These are phyloP conservation scores for Fusarium sp. DNA, from an alignment of 2,329 filamentous ascomycete genomes.

Conservation along the genomic window DNA sequence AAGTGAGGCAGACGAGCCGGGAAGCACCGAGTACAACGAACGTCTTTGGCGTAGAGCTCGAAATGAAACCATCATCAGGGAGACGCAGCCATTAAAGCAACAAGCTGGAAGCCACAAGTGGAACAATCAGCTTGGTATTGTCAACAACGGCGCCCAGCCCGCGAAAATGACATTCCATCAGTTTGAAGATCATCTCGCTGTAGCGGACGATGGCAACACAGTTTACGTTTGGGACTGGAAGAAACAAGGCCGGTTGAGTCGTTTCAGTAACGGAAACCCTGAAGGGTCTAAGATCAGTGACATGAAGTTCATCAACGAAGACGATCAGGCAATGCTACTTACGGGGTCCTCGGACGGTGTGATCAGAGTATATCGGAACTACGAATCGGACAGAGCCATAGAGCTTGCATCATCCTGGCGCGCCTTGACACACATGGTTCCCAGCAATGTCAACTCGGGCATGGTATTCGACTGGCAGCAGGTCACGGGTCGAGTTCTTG, in stretches of 20 bases:
- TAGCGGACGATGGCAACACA: conserved; percentile 93
- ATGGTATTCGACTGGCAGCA: conserved; percentile 99
- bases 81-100: conserved; percentile 94
- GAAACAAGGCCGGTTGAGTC: conserved; percentile 78
- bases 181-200: conserved; percentile 95
- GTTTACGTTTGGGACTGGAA: conserved; percentile 96
- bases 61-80: conserved; percentile 91
- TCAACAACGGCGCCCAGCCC: conserved; percentile 92
- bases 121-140: conserved; percentile 85
- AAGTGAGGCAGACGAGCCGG: conserved; percentile 94
- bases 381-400: conserved; percentile 82
- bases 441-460: conserved; percentile 93
- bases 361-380: conserved; percentile 92
- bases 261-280: conserved; percentile 96
- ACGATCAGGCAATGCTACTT: conserved; percentile 94
- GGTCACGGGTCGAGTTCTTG: conserved; percentile 93
- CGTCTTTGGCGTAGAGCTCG: conserved; percentile 92
- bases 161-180: conserved; percentile 97
- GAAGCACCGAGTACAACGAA: conserved; percentile 96
- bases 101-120: conserved; percentile 88
- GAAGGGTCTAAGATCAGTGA: conserved; percentile 93
- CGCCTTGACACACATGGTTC: conserved; percentile 92
- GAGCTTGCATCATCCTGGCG: conserved; percentile 93
- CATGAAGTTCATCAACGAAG: conserved; percentile 97
- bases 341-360: conserved; percentile 96